phyloP scores from a whole-genome alignment of 2,329 filamentous ascomycete species.

The Calonectria pauciramosa region DNA sequence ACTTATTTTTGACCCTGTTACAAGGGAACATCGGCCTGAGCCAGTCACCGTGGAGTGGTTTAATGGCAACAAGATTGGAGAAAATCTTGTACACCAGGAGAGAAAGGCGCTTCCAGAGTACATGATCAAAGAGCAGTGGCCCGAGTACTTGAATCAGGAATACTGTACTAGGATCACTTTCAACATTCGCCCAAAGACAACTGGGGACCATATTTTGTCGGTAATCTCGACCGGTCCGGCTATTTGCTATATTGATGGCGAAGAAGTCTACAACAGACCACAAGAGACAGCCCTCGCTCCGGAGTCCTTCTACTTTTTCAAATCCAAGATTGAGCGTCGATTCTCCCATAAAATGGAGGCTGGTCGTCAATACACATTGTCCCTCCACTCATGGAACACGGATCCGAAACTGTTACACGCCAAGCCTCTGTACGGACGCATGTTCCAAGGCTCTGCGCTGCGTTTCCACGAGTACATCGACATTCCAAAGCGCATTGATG shows the following conservation, averaged over 20 bases:
- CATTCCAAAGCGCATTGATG: background rate
- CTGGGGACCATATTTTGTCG: slow-evolving; percentile 21
- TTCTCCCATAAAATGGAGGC: slow-evolving; percentile 2
- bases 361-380: background rate
- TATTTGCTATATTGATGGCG: slow-evolving; percentile 18
- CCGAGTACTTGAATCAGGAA: slow-evolving; percentile 17
- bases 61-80: slow-evolving; percentile 16
- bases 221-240: slow-evolving; percentile 26
- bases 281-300: slow-evolving; percentile 7
- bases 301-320: slow-evolving; percentile 27
- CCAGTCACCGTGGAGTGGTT: slow-evolving; percentile 21
- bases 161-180: slow-evolving; percentile 28
- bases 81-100: slow-evolving; percentile 25
- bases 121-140: slow-evolving; percentile 34
- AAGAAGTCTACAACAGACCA: background rate
- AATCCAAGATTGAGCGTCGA: slow-evolving; percentile 12
- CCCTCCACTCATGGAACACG: slow-evolving; percentile 24
- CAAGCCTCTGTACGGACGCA: slow-evolving; percentile 15
- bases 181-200: slow-evolving; percentile 12
- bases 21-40: background rate
- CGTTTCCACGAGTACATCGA: slow-evolving; percentile 25
- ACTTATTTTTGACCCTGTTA: background rate
- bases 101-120: slow-evolving; percentile 20
- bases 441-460: slow-evolving; percentile 28
- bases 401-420: slow-evolving; percentile 22